Conservation (phyloP, 108 stramenopile species). For the Cyclostephanos invisitatus region DNA sequence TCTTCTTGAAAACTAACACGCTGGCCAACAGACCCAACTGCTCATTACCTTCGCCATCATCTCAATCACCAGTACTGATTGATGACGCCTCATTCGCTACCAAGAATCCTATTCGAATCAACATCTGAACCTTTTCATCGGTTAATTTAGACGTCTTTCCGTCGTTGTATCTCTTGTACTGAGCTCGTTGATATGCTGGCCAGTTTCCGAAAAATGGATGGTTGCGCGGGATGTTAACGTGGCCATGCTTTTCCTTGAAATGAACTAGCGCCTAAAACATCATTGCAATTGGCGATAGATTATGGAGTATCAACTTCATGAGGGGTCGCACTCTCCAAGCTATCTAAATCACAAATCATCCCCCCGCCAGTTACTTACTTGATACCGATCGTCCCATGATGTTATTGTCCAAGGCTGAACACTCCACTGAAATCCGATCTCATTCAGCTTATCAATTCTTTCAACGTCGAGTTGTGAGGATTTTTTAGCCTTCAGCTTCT, state of each 20-base stretch:
- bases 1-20: no score
- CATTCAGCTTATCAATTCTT: constrained; percentile 41
- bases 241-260: constrained; percentile 46
- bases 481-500: constrained; percentile 42
- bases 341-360: not conserved
- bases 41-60: no score
- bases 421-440: constrained; percentile 46
- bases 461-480: constrained; percentile 35
- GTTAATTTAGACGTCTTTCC: constrained; percentile 52
- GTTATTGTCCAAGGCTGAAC: constrained; percentile 36
- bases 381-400: constrained; percentile 52
- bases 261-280: constrained; percentile 9
- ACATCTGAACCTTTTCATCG: constrained; percentile 48
- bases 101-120: constrained; percentile 56
- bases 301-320: not conserved
- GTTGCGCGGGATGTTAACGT: constrained; percentile 36
- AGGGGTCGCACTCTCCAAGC: not conserved
- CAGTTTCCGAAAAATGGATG: constrained; percentile 50
- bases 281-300: not conserved
- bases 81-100: constrained; percentile 3
- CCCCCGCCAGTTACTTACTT: constrained; percentile 39
- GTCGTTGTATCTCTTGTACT: constrained; percentile 50
- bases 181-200: constrained; percentile 55
- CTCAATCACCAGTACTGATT: not conserved
- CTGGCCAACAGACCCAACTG: no score